Conservation (phyloP, 495 filamentous ascomycete species). For the Pseudoneurospora amorphoporcata region DNA sequence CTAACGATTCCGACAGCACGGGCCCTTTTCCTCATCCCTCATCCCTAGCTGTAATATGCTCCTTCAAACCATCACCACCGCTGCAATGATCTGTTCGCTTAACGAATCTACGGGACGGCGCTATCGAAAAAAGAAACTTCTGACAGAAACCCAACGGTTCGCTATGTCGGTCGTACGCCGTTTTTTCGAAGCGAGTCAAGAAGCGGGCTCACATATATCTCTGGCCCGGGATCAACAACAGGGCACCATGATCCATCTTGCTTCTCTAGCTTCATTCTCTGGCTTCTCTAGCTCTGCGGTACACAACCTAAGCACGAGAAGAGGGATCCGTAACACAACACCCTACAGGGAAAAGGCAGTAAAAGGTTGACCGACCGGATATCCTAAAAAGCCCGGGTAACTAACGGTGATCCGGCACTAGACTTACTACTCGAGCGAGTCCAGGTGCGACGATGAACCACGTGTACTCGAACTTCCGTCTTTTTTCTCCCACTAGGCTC, state of each 20-base stretch:
- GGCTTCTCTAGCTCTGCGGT: neutral
- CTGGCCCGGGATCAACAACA: neutral
- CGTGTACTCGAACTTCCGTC: neutral
- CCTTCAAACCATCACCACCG: neutral
- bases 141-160: neutral
- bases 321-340: neutral
- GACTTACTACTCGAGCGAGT: neutral
- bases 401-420: neutral
- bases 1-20: constrained; percentile 10
- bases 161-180: neutral
- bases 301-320: neutral
- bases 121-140: neutral
- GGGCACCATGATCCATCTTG: neutral
- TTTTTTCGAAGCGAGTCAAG: neutral
- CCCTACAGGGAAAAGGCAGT: neutral
- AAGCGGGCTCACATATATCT: neutral
- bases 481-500: neutral
- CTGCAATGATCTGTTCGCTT: neutral
- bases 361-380: neutral
- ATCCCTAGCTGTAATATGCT: neutral
- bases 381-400: neutral
- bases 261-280: neutral
- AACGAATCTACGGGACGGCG: neutral
- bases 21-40: neutral
- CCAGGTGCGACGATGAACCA: neutral